phyloP scores from a whole-genome alignment of 345 rosid species.

The Lepidium aucheri region DNA sequence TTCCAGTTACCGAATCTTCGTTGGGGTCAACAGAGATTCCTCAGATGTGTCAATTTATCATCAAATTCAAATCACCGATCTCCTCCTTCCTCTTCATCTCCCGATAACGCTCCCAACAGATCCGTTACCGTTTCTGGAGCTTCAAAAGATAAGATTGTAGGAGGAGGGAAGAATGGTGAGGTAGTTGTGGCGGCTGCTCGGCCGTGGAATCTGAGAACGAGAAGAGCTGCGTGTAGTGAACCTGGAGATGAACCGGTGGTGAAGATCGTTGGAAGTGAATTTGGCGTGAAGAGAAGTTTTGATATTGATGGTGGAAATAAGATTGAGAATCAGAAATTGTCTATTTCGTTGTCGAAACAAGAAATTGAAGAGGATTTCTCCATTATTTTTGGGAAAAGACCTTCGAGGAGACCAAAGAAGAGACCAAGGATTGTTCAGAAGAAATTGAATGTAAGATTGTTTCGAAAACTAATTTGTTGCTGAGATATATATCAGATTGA shows the following conservation, averaged over 20 bases:
- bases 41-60: conserved; percentile 18
- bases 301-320: neutral
- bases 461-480: neutral
- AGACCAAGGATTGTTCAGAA: conserved; percentile 25
- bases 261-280: neutral
- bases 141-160: neutral
- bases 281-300: neutral
- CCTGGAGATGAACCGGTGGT: conserved; percentile 3
- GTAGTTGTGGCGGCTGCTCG: neutral
- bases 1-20: conserved; percentile 17
- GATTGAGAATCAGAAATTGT: conserved; percentile 10
- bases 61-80: conserved; percentile 4
- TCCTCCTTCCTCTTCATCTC: neutral
- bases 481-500: neutral
- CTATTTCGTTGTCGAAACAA: conserved; percentile 9
- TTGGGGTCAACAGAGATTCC: conserved; percentile 25
- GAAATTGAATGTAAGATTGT: conserved; percentile 14
- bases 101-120: conserved; percentile 9
- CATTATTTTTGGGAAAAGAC: neutral
- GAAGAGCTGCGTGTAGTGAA: conserved; percentile 18
- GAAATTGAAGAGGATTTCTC: conserved; percentile 23
- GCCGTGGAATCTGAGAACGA: conserved; percentile 27
- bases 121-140: neutral
- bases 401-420: conserved; percentile 26
- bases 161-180: neutral